Evolutionary conservation across 768 basidiomycete species (phyloP), one percentile per base, ranked within the genome.

Genomic region (Pholiota microspora): DNA sequence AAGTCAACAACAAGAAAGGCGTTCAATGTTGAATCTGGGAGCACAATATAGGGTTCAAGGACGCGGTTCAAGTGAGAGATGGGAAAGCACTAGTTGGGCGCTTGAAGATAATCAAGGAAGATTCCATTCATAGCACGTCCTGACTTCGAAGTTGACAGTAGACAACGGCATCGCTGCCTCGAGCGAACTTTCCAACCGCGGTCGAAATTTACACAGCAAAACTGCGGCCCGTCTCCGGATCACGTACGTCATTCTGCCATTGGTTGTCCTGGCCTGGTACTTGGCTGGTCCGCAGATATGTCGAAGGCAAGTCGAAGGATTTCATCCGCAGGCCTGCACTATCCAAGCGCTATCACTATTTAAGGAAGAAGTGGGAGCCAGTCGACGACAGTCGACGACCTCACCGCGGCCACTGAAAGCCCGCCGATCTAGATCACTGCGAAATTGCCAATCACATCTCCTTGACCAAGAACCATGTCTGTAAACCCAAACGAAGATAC

Each of bases 401-500:
- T 18, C 10, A 16, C 18, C 18, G 10, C 18, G 18, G 7, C 16
- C 9, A 16, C 38, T 7, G n/a, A 18, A 7, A 23, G 3, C 18
- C 35, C 21, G 16, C 40, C 40, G 21, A 42, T 42, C 21, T 21
- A 23, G 18, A 42, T 8, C 16, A 38, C 36, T 7, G 8, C 13
- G 40, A 18, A 49, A 57, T 46, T 50, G 27, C 25, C 50, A 45
- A 57, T 44, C 35, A 46, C 21, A 36, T 18, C 32, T 45, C 35
- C 16, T 28, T 53, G n/a, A 46, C 23, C 44, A 47, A 29, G 31
- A 53, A 48, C 57, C 56, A 86, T 89, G 87, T 73, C 86, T 5
- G 70, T 88, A 51, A 92, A 94, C 66, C 81, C 89, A 27, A 79
- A 94, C 77, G 90, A 96, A 76, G 94, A 98, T 69, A 96, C 94